These are phyloP conservation scores for Sugiyamaella chiloensis DNA, from an alignment of 805 yeast genomes.

Conservation along the genomic window DNA sequence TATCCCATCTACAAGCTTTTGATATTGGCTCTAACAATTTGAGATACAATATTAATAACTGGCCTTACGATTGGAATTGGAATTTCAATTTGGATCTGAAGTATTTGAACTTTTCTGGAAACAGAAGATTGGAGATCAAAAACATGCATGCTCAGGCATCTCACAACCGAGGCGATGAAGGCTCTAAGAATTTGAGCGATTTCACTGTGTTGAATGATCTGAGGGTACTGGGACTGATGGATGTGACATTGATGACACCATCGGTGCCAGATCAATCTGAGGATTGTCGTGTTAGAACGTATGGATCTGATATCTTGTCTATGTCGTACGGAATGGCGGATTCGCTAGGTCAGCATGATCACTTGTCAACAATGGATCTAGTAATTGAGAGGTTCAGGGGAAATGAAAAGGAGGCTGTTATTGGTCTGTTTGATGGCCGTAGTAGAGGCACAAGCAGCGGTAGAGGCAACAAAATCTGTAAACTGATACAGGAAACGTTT, in stretches of 20 bases:
- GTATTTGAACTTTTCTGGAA: conserved; percentile 88
- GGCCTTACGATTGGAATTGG: conserved; percentile 99
- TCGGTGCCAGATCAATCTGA: conserved; percentile 84
- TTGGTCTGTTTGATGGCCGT: conserved; percentile 85
- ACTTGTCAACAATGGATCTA: conserved; percentile 73
- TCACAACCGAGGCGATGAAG: conserved; percentile 16
- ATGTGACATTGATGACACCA: conserved; percentile 87
- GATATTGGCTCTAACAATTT: conserved; percentile 91
- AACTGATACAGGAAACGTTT: conserved; percentile 68
- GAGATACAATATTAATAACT: conserved; percentile 88
- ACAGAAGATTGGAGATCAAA: conserved; percentile 84
- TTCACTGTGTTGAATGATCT: conserved; percentile 72
- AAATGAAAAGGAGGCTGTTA: conserved; percentile 71
- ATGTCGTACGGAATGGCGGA: conserved; percentile 92
- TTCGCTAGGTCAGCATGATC: conserved; percentile 60
- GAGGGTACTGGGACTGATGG: conserved; percentile 82
- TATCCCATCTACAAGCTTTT: conserved; percentile 59
- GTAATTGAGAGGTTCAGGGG: conserved; percentile 87
- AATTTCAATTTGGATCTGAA: conserved; percentile 70
- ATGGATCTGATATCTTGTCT: conserved; percentile 72
- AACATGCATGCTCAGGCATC: conserved; percentile 45
- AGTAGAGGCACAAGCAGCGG: conserved; percentile 38
- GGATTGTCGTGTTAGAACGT: conserved; percentile 82
- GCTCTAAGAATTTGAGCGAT: conserved; percentile 44
- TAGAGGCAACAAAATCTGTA: conserved; percentile 48